Conservation (phyloP, 208 protist species). For the Crithidia brevicula region DNA sequence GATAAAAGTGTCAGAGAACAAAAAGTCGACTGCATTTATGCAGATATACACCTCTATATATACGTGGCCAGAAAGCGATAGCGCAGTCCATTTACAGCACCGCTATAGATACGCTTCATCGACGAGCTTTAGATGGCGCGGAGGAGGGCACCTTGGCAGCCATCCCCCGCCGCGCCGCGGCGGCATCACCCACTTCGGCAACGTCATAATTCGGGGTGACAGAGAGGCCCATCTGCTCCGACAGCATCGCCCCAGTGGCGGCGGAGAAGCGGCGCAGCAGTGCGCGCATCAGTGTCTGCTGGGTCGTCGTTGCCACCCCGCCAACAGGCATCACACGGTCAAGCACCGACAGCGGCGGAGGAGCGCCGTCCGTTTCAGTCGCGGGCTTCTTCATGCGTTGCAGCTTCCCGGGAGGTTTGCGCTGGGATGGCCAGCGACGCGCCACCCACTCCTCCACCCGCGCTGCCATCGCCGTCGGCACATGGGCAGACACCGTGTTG, state of each 20-base stretch:
- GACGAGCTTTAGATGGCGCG: background rate
- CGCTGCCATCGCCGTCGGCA: constrained; percentile 25
- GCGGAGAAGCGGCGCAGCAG: constrained; percentile 45
- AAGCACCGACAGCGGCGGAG: constrained; percentile 3
- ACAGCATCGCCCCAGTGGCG: constrained; percentile 42
- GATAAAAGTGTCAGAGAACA: too few species aligned
- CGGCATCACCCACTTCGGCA: constrained; percentile 38
- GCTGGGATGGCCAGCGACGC: constrained; percentile 23
- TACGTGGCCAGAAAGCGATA: too few species aligned
- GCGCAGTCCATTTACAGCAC: too few species aligned
- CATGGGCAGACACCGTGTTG: background rate
- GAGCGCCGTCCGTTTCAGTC: background rate
- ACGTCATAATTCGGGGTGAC: constrained; percentile 61
- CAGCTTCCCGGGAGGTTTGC: background rate
- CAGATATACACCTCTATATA: too few species aligned
- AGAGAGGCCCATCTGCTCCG: constrained; percentile 45
- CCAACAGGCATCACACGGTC: constrained; percentile 34
- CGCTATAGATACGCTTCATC: too few species aligned
- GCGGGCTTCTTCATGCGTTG: background rate
- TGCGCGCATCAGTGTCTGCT: constrained; percentile 55
- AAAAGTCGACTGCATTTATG: too few species aligned
- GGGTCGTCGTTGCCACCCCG: constrained; percentile 44
- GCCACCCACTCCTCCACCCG: constrained; percentile 40
- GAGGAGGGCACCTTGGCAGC: constrained; percentile 14
- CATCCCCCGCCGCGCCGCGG: constrained; percentile 33